Percentiles rank a stretch among this genome's conserved stretches.
Evolutionary conservation across 192 early-diverging fungal genomes (phyloP).

Genomic region (Podila epigama): DNA sequence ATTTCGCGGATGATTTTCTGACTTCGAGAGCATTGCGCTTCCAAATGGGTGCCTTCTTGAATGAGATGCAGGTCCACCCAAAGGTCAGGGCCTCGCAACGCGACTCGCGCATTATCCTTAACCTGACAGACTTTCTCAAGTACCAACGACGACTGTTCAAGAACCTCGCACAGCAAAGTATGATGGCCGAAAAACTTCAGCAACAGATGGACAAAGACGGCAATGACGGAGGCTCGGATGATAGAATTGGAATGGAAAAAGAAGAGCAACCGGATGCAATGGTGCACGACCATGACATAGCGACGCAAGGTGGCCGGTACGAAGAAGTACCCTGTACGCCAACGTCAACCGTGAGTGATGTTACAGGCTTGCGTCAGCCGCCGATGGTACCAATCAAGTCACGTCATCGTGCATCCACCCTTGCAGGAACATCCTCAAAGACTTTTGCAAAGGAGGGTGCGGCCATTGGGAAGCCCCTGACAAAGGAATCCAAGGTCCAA

Average conservation of each 20-base stretch:
- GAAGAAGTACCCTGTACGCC: background rate
- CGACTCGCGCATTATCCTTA: conserved; percentile 56
- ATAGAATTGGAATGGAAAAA: no score
- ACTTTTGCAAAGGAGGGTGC: background rate
- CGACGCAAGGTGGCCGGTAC: background rate
- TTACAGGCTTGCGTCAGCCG: background rate
- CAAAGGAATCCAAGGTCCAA: conserved; percentile 6
- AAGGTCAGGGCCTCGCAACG: conserved; percentile 41
- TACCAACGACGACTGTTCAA: conserved; percentile 40
- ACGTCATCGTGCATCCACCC: conserved; percentile 22
- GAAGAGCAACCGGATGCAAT: no score
- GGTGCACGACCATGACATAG: background rate
- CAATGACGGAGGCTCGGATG: background rate
- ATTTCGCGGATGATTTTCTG: conserved; percentile 59
- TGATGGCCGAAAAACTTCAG: conserved; percentile 1
- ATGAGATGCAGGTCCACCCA: conserved; percentile 49
- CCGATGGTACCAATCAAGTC: conserved; percentile 4
- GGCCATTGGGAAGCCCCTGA: background rate
- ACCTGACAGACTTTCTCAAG: conserved; percentile 56
- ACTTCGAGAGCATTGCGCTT: conserved; percentile 56
- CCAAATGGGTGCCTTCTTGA: conserved; percentile 54
- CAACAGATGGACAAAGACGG: background rate
- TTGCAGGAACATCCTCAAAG: conserved; percentile 16
- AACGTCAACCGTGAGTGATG: background rate
- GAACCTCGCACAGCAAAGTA: conserved; percentile 9